Conservation (phyloP, 345 rosid species). For the Sonneratia alba region DNA sequence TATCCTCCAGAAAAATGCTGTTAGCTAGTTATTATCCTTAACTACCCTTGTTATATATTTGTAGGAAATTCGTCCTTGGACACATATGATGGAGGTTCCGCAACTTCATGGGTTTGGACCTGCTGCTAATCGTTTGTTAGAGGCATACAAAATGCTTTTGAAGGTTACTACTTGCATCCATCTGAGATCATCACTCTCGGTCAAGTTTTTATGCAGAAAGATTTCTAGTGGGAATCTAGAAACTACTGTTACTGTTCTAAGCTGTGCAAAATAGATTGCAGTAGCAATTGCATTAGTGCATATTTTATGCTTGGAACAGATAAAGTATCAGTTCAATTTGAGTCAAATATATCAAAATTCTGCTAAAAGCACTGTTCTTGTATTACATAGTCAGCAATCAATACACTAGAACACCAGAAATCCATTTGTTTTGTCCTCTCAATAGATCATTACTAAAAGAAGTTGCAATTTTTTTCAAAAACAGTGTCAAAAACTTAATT, state of each 20-base stretch:
- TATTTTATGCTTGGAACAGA: not conserved
- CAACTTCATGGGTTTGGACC: slow-evolving; percentile 99
- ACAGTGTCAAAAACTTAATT: not conserved
- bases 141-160: slow-evolving; percentile 95
- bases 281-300: not conserved
- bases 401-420: not conserved
- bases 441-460: not conserved
- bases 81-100: slow-evolving; percentile 99
- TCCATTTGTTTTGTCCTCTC: not conserved
- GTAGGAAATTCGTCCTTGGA: slow-evolving; percentile 98
- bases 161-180: slow-evolving; percentile 36
- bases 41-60: slow-evolving; percentile 2
- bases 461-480: not conserved
- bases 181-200: not conserved
- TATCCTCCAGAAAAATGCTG: not conserved
- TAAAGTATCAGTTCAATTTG: not conserved
- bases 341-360: not conserved
- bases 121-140: slow-evolving; percentile 92
- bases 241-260: too few species aligned
- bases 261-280: not conserved
- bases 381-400: not conserved
- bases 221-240: not conserved
- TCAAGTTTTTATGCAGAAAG: not conserved
- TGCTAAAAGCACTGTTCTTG: not conserved
- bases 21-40: not conserved